Conservation (phyloP, 768 basidiomycete genomes). For the Collybiopsis luxurians region DNA sequence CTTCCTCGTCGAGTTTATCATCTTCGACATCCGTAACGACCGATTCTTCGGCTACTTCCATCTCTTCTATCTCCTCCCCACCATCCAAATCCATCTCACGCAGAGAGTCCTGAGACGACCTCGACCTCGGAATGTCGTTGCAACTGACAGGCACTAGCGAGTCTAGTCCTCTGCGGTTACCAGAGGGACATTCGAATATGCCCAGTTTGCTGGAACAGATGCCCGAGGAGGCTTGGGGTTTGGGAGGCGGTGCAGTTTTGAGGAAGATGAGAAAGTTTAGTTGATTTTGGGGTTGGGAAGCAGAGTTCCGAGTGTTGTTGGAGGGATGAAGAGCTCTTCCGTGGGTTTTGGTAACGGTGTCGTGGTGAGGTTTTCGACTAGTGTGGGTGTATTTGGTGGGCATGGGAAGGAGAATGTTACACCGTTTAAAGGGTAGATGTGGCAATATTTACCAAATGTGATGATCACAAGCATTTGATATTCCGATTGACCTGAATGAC, state of each 20-base stretch:
- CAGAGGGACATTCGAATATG: background rate
- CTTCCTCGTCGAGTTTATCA: background rate
- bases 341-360: background rate
- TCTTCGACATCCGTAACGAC: background rate
- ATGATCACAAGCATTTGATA: no score
- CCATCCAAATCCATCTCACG: constrained; percentile 8
- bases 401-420: constrained; percentile 48
- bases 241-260: constrained; percentile 43
- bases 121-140: constrained; percentile 18
- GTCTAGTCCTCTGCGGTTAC: constrained; percentile 4
- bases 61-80: constrained; percentile 31
- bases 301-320: background rate
- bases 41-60: background rate
- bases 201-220: constrained; percentile 56
- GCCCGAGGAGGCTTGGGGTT: constrained; percentile 53
- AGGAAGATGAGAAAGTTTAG: constrained; percentile 19
- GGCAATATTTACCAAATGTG: no score
- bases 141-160: constrained; percentile 29
- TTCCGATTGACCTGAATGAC: no score
- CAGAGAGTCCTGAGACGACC: constrained; percentile 1
- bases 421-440: background rate
- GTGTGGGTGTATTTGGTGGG: constrained; percentile 34
- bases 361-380: constrained; percentile 17
- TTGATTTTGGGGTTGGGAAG: background rate
- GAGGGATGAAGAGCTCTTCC: constrained; percentile 20